Evolutionary conservation across 139 green algal genomes (phyloP), one percentile per base, ranked within the genome.

Genomic region (Trebouxia sp.): DNA sequence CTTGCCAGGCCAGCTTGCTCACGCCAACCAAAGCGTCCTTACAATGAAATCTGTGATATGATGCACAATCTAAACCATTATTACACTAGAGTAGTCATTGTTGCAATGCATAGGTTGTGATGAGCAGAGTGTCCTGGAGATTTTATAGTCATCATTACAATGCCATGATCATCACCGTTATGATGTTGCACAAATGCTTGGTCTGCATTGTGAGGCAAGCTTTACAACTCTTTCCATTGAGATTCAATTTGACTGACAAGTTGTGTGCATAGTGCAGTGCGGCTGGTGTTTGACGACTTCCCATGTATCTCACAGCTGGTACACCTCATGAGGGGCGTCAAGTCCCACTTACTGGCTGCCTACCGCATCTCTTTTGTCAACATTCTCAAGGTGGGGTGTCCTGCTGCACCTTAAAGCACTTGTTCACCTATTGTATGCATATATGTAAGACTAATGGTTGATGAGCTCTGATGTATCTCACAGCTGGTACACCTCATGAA

Each of bases 341-440:
- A 69, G 58, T 38, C 58, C 30, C 58, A 69, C 28, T 38, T 41
- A 12, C 58, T 69, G 9, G 28, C 17, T 30, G 24, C 58, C 58
- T 69, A 69, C 7, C 28, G 30, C 28, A 15, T 17, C 3, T 20
- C 1, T 5, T 69, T 69, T 42, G 58, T 69, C 0, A 39, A 69
- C 28, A 69, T 69, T 9, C 28, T 69, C 58, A 69, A 69, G 58
- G 58, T 69, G n/a, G n/a, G n/a, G n/a, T n/a, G n/a, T n/a, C n/a
- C 28, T 26, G 58, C 55, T 35, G 20, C 28, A 26, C 1, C 51
- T 35, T 65, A 8, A 35, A 1, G 22, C 1, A 12, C 20, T 2
- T 65, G 51, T 32, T 2, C 3, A 65, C 7, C 8, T 6, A 35
- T 22, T 35, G 3, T 35, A 1, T 26, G 8, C 20, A 8, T 30